Conservation (phyloP, 306 rosid species). For the Ammopiptanthus mongolicus region DNA sequence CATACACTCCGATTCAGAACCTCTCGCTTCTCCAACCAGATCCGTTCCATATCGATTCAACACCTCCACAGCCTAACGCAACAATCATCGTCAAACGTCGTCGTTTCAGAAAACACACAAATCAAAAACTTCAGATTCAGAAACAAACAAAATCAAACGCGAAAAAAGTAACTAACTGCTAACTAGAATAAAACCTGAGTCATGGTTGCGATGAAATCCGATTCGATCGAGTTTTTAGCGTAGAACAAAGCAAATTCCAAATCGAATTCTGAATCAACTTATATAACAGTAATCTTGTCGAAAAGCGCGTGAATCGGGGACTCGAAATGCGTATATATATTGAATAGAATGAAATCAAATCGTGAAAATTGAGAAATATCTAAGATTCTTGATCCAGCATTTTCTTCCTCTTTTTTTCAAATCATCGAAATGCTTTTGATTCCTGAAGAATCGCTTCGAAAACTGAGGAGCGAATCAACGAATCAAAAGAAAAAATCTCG, state of each 20-base stretch:
- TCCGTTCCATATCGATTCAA: slow-evolving; percentile 47
- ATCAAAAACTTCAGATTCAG: slow-evolving; percentile 12
- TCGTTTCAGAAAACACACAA: not conserved
- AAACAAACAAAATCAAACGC: slow-evolving; percentile 5
- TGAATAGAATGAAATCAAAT: not conserved
- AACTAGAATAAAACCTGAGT: slow-evolving; percentile 27
- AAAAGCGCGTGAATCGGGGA: slow-evolving; percentile 11
- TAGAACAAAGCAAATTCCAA: not conserved
- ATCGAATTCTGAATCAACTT: slow-evolving; percentile 4
- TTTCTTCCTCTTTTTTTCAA: not conserved
- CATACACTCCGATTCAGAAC: slow-evolving; percentile 55
- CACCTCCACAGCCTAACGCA: slow-evolving; percentile 33
- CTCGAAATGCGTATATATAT: not conserved
- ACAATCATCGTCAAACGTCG: not conserved
- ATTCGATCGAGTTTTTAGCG: not conserved
- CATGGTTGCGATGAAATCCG: slow-evolving; percentile 27
- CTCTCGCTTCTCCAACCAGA: slow-evolving; percentile 47
- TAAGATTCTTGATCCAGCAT: not conserved
- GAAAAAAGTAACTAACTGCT: not conserved
- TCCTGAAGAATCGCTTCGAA: not conserved
- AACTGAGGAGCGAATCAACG: not conserved
- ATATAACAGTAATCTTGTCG: slow-evolving; percentile 3
- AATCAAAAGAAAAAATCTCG: not conserved
- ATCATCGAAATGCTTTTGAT: not conserved
- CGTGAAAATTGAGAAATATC: not conserved